Conservation (phyloP, 768 basidiomycete species). For the Infundibulicybe gibba region DNA sequence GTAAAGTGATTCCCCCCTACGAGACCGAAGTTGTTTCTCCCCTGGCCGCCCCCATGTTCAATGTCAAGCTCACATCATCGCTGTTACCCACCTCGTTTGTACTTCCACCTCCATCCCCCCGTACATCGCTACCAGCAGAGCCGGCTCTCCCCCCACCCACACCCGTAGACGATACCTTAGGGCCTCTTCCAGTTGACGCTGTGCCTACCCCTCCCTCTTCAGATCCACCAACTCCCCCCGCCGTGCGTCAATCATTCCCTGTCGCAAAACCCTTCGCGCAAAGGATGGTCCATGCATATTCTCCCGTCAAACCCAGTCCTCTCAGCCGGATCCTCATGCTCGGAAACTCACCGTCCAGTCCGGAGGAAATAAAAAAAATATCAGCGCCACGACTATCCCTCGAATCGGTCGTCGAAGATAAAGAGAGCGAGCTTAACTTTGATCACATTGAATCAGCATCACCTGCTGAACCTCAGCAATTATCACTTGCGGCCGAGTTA, state of each 20-base stretch:
- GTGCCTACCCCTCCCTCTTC: slow-evolving; percentile 8
- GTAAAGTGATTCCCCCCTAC: slow-evolving; percentile 30
- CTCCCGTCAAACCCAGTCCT: slow-evolving; percentile 76
- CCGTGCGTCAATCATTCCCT: slow-evolving; percentile 51
- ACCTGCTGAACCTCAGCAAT: slow-evolving; percentile 11
- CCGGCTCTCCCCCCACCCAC: slow-evolving; percentile 31
- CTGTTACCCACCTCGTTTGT: slow-evolving; percentile 70
- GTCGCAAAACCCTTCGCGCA: slow-evolving; percentile 67
- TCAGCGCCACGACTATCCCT: slow-evolving; percentile 16
- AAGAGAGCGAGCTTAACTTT: slow-evolving; percentile 23
- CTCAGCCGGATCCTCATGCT: slow-evolving; percentile 78
- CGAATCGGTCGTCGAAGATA: slow-evolving; percentile 30
- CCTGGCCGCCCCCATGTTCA: slow-evolving; percentile 25
- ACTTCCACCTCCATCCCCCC: slow-evolving; percentile 75
- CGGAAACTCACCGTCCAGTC: slow-evolving; percentile 51
- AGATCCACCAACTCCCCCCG: slow-evolving; percentile 9
- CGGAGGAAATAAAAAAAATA: slow-evolving; percentile 9
- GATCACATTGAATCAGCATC: slow-evolving; percentile 13
- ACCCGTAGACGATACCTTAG: slow-evolving; percentile 13
- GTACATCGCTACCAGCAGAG: slow-evolving; percentile 56
- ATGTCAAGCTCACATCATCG: slow-evolving; percentile 40
- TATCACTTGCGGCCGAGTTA: slow-evolving; percentile 43
- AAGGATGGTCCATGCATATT: slow-evolving; percentile 78
- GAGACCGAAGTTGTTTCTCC: slow-evolving; percentile 39
- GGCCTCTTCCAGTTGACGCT: slow-evolving; percentile 8